Conservation (phyloP, 2,329 filamentous ascomycete species). For the Colletotrichum sp. region DNA sequence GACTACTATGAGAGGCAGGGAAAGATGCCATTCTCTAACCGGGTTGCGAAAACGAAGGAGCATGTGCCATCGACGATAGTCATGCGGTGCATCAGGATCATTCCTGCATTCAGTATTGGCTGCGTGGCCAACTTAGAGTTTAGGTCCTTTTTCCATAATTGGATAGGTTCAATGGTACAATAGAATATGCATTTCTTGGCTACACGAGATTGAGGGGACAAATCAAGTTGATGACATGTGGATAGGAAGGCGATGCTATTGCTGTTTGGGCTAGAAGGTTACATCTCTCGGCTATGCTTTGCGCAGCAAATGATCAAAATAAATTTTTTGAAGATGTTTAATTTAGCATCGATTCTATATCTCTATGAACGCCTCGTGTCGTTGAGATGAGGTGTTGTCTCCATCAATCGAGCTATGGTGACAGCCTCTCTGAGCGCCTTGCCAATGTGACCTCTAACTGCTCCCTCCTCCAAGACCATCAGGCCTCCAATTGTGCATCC, state of each 20-base stretch:
- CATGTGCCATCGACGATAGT: constrained; percentile 30
- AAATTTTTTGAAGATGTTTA: accelerated
- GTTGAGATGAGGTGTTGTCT: constrained; percentile 41
- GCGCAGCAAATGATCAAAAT: accelerated
- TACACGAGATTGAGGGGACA: accelerated
- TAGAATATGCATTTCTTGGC: not conserved
- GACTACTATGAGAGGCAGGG: constrained; percentile 25
- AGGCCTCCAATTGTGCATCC: constrained; percentile 66
- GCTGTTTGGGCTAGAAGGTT: not conserved
- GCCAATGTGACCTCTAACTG: constrained; percentile 48
- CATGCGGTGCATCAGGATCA: constrained; percentile 30
- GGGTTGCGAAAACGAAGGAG: constrained; percentile 24
- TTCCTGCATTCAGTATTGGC: constrained; percentile 36
- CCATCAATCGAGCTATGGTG: constrained; percentile 48
- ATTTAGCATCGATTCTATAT: not conserved
- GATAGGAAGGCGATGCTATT: not conserved
- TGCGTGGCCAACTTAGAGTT: constrained; percentile 29
- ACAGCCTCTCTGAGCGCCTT: constrained; percentile 51
- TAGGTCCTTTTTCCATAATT: not conserved
- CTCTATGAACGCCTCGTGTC: constrained; percentile 32
- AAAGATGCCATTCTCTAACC: constrained; percentile 21
- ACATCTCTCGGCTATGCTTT: not conserved
- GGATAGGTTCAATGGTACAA: not conserved
- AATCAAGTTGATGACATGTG: not conserved
- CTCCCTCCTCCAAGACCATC: constrained; percentile 63